Evolutionary conservation across 805 yeast species (phyloP).

Genomic region (Suhomyces sp.): DNA sequence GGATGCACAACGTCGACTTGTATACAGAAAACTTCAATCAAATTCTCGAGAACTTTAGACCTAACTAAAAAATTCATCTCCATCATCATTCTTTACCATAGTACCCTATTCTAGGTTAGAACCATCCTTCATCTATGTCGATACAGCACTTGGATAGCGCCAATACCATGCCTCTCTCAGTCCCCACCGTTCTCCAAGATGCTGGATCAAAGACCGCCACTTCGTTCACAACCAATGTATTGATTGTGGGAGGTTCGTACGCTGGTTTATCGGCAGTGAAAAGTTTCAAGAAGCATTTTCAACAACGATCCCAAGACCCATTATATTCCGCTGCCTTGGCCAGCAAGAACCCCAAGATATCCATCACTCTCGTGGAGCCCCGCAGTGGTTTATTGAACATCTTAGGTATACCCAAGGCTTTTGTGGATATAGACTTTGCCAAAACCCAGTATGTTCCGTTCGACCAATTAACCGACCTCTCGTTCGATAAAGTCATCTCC

Average conservation of each 20-base stretch:
- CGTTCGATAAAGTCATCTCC: slow-evolving; percentile 29
- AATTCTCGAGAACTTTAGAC: too few species aligned
- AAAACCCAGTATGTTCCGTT: slow-evolving; percentile 36
- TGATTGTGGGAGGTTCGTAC: slow-evolving; percentile 43
- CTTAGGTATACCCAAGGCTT: slow-evolving; percentile 39
- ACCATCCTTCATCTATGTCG: too few species aligned
- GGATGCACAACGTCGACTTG: too few species aligned
- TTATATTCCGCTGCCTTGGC: slow-evolving; percentile 8
- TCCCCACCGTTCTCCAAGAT: background rate
- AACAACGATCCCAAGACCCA: slow-evolving; percentile 12
- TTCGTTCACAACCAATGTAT: slow-evolving; percentile 31
- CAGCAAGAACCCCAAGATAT: slow-evolving; percentile 14
- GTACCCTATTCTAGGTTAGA: too few species aligned
- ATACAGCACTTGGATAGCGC: too few species aligned
- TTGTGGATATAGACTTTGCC: slow-evolving; percentile 40
- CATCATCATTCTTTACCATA: too few species aligned
- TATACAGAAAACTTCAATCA: too few species aligned
- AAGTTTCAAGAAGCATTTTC: slow-evolving; percentile 27
- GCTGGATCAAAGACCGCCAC: background rate
- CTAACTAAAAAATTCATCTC: too few species aligned
- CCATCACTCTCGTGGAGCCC: slow-evolving; percentile 41
- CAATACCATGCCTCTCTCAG: slow-evolving; percentile 6
- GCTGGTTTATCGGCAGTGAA: slow-evolving; percentile 39
- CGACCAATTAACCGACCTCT: slow-evolving; percentile 26
- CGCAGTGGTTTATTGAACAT: slow-evolving; percentile 40